These are phyloP conservation scores for Acorus gramineus DNA, from an alignment of 106 monocot species.

Conservation along the genomic window DNA sequence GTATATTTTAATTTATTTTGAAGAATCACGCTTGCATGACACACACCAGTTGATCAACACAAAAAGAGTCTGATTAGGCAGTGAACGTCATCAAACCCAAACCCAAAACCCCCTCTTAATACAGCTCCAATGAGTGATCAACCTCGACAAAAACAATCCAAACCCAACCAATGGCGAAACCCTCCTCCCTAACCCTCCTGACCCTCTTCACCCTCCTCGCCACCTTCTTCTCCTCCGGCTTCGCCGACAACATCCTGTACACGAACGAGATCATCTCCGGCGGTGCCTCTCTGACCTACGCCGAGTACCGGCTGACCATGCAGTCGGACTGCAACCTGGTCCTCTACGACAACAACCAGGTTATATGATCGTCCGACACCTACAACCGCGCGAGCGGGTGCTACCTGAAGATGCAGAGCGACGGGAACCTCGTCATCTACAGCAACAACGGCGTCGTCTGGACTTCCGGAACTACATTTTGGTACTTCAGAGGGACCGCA, in stretches of 20 bases:
- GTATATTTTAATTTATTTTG: too few relatives aligned
- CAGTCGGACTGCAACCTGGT: constrained; percentile 29
- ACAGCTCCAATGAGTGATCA: too few relatives aligned
- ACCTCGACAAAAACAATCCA: too few relatives aligned
- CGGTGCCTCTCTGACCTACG: constrained; percentile 30
- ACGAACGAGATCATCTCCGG: constrained; percentile 23
- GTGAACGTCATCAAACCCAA: too few relatives aligned
- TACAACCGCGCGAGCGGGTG: background rate
- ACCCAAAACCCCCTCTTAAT: too few relatives aligned
- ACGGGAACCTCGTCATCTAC: constrained; percentile 25
- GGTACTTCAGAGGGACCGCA: constrained; percentile 15
- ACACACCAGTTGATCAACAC: too few relatives aligned
- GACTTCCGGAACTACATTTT: constrained; percentile 26
- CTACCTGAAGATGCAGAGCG: constrained; percentile 21
- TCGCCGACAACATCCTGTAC: constrained; percentile 26
- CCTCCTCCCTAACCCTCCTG: background rate
- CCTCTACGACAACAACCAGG: constrained; percentile 2
- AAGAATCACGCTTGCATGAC: too few relatives aligned
- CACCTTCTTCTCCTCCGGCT: background rate
- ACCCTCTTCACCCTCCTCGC: background rate
- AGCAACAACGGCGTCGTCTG: constrained; percentile 20
- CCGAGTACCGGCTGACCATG: constrained; percentile 18
- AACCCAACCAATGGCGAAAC: constrained; percentile 1
- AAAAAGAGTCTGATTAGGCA: too few relatives aligned
- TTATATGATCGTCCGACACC: constrained; percentile 18